phyloP scores from a whole-genome alignment of 441 rosid species.

The Isatis lusitanica region DNA sequence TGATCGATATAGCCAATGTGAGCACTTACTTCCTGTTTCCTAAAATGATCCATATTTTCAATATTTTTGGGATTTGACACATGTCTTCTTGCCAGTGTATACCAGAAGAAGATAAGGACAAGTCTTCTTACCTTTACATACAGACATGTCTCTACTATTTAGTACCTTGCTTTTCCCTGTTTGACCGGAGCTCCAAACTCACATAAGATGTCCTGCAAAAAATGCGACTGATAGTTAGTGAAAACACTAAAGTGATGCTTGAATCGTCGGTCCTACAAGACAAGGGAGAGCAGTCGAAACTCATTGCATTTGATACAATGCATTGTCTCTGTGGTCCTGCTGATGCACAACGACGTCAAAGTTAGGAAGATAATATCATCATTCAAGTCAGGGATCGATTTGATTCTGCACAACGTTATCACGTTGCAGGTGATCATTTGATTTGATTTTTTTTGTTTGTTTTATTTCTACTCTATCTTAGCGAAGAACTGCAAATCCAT shows the following conservation, averaged over 20 bases:
- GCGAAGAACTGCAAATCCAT: neutral
- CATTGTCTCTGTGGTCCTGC: conserved; percentile 50
- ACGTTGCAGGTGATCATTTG: conserved; percentile 44
- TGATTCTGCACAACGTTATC: conserved; percentile 42
- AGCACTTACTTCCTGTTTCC: no score
- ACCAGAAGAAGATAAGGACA: conserved; percentile 50
- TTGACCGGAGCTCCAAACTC: conserved; percentile 58
- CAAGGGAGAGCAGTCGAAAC: conserved; percentile 27
- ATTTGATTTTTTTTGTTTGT: no score
- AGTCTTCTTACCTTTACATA: conserved; percentile 15
- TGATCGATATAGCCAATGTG: conserved; percentile 57
- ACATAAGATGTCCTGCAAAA: conserved; percentile 44
- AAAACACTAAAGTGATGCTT: conserved; percentile 29
- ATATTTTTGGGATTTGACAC: conserved; percentile 12
- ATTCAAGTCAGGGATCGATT: conserved; percentile 49
- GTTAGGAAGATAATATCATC: conserved; percentile 40
- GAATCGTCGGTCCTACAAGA: conserved; percentile 11
- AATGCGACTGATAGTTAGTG: conserved; percentile 46
- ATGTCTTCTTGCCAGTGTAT: conserved; percentile 46
- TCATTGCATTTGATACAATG: conserved; percentile 42
- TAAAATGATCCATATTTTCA: neutral
- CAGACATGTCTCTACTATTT: conserved; percentile 46
- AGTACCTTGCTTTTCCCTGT: conserved; percentile 64
- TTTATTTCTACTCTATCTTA: neutral
- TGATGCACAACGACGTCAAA: conserved; percentile 53